Evolutionary conservation across 352 stramenopile genomes (phyloP).

Genomic region (Aphanomyces stellatus): DNA sequence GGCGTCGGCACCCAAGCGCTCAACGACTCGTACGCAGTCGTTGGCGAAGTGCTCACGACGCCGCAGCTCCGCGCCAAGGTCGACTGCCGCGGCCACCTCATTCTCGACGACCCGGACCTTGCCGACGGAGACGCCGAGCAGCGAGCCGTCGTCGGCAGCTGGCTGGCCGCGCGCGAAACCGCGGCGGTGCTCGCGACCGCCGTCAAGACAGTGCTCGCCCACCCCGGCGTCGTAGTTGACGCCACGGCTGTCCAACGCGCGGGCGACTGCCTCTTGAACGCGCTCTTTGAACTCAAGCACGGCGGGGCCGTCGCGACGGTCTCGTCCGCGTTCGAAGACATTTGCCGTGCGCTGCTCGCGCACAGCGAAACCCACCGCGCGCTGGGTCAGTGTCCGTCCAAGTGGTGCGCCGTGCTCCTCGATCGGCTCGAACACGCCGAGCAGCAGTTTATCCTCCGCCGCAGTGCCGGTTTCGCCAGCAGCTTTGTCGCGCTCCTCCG

Average conservation of each 20-base stretch:
- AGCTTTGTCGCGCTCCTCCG: slow-evolving; percentile 83
- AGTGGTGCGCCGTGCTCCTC: slow-evolving; percentile 71
- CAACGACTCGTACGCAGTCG: slow-evolving; percentile 48
- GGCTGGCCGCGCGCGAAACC: slow-evolving; percentile 77
- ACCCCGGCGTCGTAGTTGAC: slow-evolving; percentile 20
- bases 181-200: slow-evolving; percentile 68
- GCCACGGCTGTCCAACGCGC: slow-evolving; percentile 46
- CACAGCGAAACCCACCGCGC: slow-evolving; percentile 38
- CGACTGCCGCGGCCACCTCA: slow-evolving; percentile 71
- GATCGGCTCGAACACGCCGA: slow-evolving; percentile 60
- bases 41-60: slow-evolving; percentile 50
- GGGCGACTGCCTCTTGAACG: slow-evolving; percentile 68
- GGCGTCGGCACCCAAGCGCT: slow-evolving; percentile 53
- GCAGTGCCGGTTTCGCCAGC: slow-evolving; percentile 82
- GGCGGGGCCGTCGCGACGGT: slow-evolving; percentile 79
- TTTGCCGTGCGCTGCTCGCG: slow-evolving; percentile 71
- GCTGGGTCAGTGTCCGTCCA: slow-evolving; percentile 43
- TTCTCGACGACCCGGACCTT: slow-evolving; percentile 45
- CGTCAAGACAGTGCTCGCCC: slow-evolving; percentile 51
- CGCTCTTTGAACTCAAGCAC: slow-evolving; percentile 83
- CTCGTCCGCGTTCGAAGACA: slow-evolving; percentile 74
- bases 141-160: slow-evolving; percentile 76
- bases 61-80: slow-evolving; percentile 46
- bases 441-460: slow-evolving; percentile 83
- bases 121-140: slow-evolving; percentile 52